These are phyloP conservation scores for Arthrobotrys conoides DNA, from an alignment of 2,329 filamentous ascomycete genomes.

Conservation along the genomic window DNA sequence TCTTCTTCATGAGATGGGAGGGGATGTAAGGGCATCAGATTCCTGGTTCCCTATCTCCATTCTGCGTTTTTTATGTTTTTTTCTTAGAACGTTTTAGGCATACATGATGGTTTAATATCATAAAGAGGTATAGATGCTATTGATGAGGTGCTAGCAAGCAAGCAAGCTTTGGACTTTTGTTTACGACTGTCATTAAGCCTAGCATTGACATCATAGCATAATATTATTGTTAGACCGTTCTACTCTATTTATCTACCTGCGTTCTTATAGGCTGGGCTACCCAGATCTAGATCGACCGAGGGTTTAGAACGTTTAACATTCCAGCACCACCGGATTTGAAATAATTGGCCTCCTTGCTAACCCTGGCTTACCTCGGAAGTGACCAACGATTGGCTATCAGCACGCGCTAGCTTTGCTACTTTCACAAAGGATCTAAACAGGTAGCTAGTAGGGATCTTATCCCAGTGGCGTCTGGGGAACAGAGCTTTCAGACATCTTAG, in stretches of 20 bases:
- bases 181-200: no score
- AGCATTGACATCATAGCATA: no score
- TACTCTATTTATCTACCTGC: no score
- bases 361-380: neutral
- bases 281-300: neutral
- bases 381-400: no score
- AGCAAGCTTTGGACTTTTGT: no score
- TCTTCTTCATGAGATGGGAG: conserved; percentile 5
- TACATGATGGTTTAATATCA: neutral
- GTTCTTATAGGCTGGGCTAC: no score
- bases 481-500: neutral
- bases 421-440: no score
- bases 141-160: no score
- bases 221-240: no score
- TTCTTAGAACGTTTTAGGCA: neutral
- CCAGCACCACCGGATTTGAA: neutral
- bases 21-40: neutral
- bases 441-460: neutral
- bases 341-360: neutral
- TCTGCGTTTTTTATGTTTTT: neutral
- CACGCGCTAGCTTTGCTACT: no score
- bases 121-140: neutral
- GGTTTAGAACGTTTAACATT: no score
- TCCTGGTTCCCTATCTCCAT: no score
- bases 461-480: neutral